Evolutionary conservation across 129 eudicot genomes (phyloP), one percentile per base, ranked within the genome.

Genomic region (Erigeron canadensis): DNA sequence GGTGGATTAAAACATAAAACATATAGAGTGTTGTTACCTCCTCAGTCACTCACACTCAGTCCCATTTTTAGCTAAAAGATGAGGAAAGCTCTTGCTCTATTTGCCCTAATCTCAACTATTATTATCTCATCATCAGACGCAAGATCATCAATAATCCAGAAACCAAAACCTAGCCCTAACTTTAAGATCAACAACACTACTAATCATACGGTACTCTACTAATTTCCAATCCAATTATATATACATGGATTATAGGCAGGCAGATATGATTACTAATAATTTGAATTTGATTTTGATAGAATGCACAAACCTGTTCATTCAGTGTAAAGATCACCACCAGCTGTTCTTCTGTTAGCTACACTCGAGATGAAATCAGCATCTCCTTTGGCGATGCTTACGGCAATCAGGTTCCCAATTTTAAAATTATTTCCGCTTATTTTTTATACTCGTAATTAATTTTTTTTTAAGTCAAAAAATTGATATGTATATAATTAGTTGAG

Each of bases 381-480:
- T 48, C 97, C 70, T 91, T 91, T 55, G 97, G 97, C 54, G 97
- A 91, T 75, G 96, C 96, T 37, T 88, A 88, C 45, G 97, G 96
- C 69, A 84, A 88, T 82, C 97, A 91, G 97, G 97, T 87, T 46
- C 61, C 4, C n/a, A 58, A 8, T 37, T 5, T 12, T 43, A 28
- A 15, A 10, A 6, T 1, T 1, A 56, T 7, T 38, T 62, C 15
- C 17, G 6, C 7, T n/a, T n/a, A n/a, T n/a, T n/a, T n/a, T n/a
- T n/a, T n/a, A n/a, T n/a, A n/a, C n/a, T n/a, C n/a, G n/a, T n/a
- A n/a, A n/a, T n/a, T n/a, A n/a, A n/a, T n/a, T n/a, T n/a, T n/a
- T n/a, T n/a, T n/a, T n/a, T n/a, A n/a, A n/a, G n/a, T n/a, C n/a
- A n/a, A n/a, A n/a, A n/a, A n/a, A n/a, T n/a, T n/a, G n/a, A n/a